Evolutionary conservation across 2,329 filamentous ascomycete genomes (phyloP).

Genomic region (Botryotinia narcissicola): DNA sequence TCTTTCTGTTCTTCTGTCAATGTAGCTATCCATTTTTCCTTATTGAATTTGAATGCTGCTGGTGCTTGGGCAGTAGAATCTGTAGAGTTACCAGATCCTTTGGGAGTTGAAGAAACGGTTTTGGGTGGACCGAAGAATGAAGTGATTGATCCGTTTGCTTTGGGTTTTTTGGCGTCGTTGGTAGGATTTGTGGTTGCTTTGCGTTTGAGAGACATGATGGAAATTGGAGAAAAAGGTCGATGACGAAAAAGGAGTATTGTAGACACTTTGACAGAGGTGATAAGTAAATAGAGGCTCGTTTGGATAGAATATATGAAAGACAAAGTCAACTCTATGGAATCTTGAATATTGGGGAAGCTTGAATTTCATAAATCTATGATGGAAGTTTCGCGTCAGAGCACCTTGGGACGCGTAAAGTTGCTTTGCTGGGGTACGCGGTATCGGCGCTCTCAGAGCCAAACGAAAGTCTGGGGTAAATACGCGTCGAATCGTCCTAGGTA

Average conservation of each 20-base stretch:
- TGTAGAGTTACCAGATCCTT: constrained; percentile 37
- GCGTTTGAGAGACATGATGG: constrained; percentile 56
- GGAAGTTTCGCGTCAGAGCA: background rate
- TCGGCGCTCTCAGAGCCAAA: constrained; percentile 4
- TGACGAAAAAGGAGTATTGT: constrained; percentile 24
- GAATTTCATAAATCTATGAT: background rate
- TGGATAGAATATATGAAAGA: background rate
- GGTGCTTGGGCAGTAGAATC: constrained; percentile 26
- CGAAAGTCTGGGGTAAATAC: background rate
- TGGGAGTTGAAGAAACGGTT: constrained; percentile 21
- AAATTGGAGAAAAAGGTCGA: constrained; percentile 5
- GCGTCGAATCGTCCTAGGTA: background rate
- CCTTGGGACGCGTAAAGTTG: constrained; percentile 11
- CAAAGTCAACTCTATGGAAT: constrained; percentile 12
- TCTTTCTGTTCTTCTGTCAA: constrained; percentile 79
- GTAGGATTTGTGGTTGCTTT: constrained; percentile 54
- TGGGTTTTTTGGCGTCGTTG: constrained; percentile 65
- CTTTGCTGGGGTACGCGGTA: constrained; percentile 18
- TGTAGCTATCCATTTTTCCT: constrained; percentile 80
- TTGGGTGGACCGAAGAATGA: constrained; percentile 77
- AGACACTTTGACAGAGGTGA: constrained; percentile 26
- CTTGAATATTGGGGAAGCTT: background rate
- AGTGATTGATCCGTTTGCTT: constrained; percentile 75
- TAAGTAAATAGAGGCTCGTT: background rate
- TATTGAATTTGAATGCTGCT: constrained; percentile 67